These are phyloP conservation scores for Schizophyllum commune DNA, from an alignment of 1,284 basidiomycete species.

Conservation along the genomic window DNA sequence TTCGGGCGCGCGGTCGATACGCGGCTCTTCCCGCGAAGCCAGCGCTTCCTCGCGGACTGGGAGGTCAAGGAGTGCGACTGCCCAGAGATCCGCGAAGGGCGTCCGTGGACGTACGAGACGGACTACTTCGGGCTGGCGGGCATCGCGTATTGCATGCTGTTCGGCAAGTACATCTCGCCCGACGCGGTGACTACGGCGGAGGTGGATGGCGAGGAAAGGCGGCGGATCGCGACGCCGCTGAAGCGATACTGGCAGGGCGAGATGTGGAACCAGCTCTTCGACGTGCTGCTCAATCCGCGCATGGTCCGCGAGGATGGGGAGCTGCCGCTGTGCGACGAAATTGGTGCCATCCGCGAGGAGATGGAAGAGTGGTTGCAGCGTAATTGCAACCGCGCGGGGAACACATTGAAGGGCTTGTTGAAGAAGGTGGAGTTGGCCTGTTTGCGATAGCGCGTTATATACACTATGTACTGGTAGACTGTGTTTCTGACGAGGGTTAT, in stretches of 20 bases:
- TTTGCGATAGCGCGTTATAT: constrained; percentile 13
- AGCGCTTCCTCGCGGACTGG: constrained; percentile 88
- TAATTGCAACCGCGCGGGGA: constrained; percentile 81
- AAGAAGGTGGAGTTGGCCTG: constrained; percentile 68
- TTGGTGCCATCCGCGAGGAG: constrained; percentile 58
- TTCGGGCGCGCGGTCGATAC: constrained; percentile 94
- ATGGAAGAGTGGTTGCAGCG: constrained; percentile 86
- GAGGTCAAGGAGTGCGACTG: constrained; percentile 84
- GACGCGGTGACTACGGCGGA: constrained; percentile 31
- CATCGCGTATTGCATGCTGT: constrained; percentile 92
- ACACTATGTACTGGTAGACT: not conserved
- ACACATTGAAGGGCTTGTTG: constrained; percentile 77
- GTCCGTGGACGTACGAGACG: constrained; percentile 88
- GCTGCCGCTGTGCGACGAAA: constrained; percentile 66
- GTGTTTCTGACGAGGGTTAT: too few relatives aligned
- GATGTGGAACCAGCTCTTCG: constrained; percentile 82
- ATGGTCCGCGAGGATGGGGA: constrained; percentile 42
- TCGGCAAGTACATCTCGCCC: constrained; percentile 89
- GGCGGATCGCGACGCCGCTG: constrained; percentile 71
- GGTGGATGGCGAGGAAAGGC: constrained; percentile 30
- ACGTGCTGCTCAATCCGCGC: constrained; percentile 78
- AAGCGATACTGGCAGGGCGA: constrained; percentile 96
- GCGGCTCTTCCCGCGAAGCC: constrained; percentile 66
- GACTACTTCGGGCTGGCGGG: constrained; percentile 95
- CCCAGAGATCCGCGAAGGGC: constrained; percentile 76